Percentiles rank a stretch among this genome's conserved stretches.
These are phyloP conservation scores for Rubus idaeus DNA, from an alignment of 306 rosid genomes.

Conservation along the genomic window DNA sequence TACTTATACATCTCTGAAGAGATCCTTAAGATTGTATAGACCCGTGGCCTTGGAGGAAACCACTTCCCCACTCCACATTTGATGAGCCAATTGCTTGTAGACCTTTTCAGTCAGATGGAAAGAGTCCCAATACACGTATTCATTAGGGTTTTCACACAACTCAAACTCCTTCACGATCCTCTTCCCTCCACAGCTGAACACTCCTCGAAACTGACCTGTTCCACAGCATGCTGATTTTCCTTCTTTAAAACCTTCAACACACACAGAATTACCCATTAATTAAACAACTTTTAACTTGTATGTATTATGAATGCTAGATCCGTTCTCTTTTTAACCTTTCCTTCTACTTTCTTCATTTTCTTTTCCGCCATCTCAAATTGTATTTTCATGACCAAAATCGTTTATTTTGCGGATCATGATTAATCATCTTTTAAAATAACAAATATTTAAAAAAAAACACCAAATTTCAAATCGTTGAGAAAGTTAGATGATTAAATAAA, in stretches of 20 bases:
- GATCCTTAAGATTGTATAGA: constrained; percentile 44
- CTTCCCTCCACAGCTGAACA: constrained; percentile 78
- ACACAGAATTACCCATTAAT: background rate
- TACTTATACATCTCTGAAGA: constrained; percentile 43
- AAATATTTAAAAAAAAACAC: no score
- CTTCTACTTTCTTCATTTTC: no score
- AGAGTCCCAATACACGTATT: constrained; percentile 75
- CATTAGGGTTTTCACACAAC: constrained; percentile 53
- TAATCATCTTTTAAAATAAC: no score
- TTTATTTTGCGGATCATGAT: no score
- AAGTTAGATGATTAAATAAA: no score
- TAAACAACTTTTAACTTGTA: no score
- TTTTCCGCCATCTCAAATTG: no score
- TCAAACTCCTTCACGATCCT: constrained; percentile 57
- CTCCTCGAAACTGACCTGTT: constrained; percentile 61
- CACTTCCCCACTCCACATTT: constrained; percentile 50
- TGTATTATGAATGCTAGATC: no score
- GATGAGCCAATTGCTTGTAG: constrained; percentile 56
- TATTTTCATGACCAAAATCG: no score
- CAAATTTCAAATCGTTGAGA: no score
- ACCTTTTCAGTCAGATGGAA: constrained; percentile 73
- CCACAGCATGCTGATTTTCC: constrained; percentile 88
- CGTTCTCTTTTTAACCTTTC: no score
- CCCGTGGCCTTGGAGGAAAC: constrained; percentile 19
- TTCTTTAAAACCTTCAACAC: constrained; percentile 60